These are phyloP conservation scores for Tirmania nivea DNA, from an alignment of 495 filamentous ascomycete genomes.

Conservation along the genomic window DNA sequence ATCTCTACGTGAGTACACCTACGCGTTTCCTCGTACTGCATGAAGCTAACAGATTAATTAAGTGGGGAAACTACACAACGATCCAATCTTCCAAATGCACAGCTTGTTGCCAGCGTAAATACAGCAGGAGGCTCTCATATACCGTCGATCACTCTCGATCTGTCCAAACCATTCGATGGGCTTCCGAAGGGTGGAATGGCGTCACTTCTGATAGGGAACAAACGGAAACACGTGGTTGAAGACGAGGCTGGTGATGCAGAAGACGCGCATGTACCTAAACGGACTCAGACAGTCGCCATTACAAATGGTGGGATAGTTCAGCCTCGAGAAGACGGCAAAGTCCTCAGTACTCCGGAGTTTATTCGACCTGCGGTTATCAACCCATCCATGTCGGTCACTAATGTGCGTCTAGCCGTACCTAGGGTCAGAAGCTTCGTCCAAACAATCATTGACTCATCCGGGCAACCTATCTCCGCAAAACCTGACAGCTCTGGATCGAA, in stretches of 20 bases:
- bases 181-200: slow-evolving; percentile 75
- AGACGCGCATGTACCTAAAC: slow-evolving; percentile 39
- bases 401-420: slow-evolving; percentile 73
- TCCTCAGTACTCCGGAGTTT: slow-evolving; percentile 57
- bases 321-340: slow-evolving; percentile 31
- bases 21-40: too few relatives aligned
- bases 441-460: slow-evolving; percentile 33
- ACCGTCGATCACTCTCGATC: slow-evolving; percentile 62
- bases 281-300: slow-evolving; percentile 28
- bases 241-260: slow-evolving; percentile 46
- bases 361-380: slow-evolving; percentile 71
- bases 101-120: slow-evolving; percentile 29
- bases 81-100: slow-evolving; percentile 19
- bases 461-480: slow-evolving; percentile 21
- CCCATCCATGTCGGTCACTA: slow-evolving; percentile 57
- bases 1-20: slow-evolving; percentile 43
- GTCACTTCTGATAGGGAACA: slow-evolving; percentile 73
- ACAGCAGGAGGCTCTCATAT: slow-evolving; percentile 38
- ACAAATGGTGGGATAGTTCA: slow-evolving; percentile 41
- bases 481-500: slow-evolving; percentile 25
- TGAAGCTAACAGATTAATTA: too few relatives aligned
- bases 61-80: slow-evolving; percentile 15
- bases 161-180: slow-evolving; percentile 87
- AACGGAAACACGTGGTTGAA: slow-evolving; percentile 54
- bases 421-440: slow-evolving; percentile 65